A percentile compares a stretch with the other conserved stretches of the same genome.
Conservation (phyloP, 176 grass and related monocot species). For the Bonia amplexicaulis region DNA sequence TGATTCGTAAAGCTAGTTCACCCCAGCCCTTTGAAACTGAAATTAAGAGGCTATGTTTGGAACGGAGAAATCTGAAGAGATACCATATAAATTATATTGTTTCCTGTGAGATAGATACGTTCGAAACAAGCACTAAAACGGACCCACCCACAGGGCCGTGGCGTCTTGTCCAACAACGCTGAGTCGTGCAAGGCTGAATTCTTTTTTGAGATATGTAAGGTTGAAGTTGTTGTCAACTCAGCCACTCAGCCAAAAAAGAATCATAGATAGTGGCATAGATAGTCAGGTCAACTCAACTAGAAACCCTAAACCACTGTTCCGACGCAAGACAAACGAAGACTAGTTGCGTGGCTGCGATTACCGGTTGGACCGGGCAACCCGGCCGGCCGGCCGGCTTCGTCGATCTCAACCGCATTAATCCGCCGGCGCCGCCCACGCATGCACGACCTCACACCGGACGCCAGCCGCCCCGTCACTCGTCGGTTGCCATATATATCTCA, state of each 20-base stretch:
- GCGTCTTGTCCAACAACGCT: too few species aligned
- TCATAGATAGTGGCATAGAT: too few species aligned
- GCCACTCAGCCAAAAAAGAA: not conserved
- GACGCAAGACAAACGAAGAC: not conserved
- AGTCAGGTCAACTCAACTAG: not conserved
- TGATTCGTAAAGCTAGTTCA: not conserved
- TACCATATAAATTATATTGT: not conserved
- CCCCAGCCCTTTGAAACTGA: not conserved
- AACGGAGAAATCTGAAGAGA: not conserved
- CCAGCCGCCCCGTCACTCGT: not conserved
- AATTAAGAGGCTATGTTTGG: not conserved
- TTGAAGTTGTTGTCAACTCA: not conserved
- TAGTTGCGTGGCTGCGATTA: not conserved
- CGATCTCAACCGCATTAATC: slow-evolving; percentile 17
- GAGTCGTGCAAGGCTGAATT: not conserved
- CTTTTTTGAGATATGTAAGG: not conserved
- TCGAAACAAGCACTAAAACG: not conserved
- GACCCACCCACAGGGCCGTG: too few species aligned
- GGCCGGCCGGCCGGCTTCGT: slow-evolving; percentile 7
- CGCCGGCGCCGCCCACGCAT: slow-evolving; percentile 29
- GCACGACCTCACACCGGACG: slow-evolving; percentile 20
- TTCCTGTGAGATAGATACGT: not conserved
- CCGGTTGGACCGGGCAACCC: slow-evolving; percentile 16
- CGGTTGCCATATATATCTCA: not conserved
- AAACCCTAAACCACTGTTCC: not conserved